Evolutionary conservation across 371 early-diverging fungal genomes (phyloP).

Genomic region (Mortierella polycephala): DNA sequence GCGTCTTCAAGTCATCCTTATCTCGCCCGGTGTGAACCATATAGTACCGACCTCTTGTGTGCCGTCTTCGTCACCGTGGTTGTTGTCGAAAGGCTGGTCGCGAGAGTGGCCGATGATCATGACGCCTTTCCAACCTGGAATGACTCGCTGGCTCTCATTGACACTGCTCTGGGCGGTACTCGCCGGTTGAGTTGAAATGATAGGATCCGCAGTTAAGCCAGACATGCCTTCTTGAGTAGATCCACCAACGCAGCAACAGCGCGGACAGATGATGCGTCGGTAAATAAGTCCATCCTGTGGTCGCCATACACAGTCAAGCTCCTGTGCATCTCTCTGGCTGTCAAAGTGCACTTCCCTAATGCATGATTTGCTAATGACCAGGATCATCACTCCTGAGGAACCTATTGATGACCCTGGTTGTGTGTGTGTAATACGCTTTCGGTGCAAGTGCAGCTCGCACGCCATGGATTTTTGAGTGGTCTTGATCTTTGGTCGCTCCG

Average conservation of each 20-base stretch:
- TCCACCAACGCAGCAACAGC: conserved; percentile 3
- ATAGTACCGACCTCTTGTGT: conserved; percentile 10
- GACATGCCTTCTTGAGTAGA: not conserved
- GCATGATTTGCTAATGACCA: conserved; percentile 4
- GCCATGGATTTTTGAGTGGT: conserved; percentile 31
- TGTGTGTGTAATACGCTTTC: not conserved
- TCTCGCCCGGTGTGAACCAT: conserved; percentile 35
- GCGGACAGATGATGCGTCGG: conserved; percentile 20
- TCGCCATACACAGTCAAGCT: conserved; percentile 23
- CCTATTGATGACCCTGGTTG: not conserved
- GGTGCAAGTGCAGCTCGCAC: conserved; percentile 3
- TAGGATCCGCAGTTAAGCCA: no score
- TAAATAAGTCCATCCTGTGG: conserved; percentile 30
- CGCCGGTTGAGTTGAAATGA: no score
- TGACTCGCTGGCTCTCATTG: not conserved
- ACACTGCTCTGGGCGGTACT: not conserved
- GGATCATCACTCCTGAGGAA: conserved; percentile 3
- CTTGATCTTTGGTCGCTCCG: conserved; percentile 25
- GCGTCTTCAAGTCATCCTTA: not conserved
- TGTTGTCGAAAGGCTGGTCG: not conserved
- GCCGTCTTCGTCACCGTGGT: not conserved
- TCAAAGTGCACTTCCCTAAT: conserved; percentile 12
- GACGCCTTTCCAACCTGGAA: conserved; percentile 33
- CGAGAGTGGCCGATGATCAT: conserved; percentile 16
- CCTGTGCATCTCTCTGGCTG: conserved; percentile 4